Conservation (phyloP, 23 red algal species). For the Pyropia yezoensis region DNA sequence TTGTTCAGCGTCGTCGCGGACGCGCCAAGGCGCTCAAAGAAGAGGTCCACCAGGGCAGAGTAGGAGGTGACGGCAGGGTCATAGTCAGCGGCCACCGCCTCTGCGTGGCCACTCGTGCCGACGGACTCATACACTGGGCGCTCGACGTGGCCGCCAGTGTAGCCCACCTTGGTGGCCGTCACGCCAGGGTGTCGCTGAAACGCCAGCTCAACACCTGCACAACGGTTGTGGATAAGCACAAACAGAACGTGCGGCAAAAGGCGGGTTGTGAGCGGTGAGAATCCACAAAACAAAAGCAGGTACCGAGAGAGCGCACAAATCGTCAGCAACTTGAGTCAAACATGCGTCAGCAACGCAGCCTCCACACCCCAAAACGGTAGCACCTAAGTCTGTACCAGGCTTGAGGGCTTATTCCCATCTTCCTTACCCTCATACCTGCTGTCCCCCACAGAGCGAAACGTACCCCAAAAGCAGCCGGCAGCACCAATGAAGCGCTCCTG, state of each 20-base stretch:
- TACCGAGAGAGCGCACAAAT: no score
- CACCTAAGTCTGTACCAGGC: no score
- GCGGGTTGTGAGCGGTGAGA: no score
- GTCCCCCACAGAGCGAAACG: not conserved
- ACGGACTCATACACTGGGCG: constrained; percentile 49
- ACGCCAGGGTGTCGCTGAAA: constrained; percentile 45
- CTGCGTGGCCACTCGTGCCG: constrained; percentile 49
- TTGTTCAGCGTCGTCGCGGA: constrained; percentile 45
- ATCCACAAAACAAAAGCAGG: no score
- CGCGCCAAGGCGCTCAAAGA: constrained; percentile 38
- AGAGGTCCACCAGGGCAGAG: constrained; percentile 39
- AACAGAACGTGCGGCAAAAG: not conserved
- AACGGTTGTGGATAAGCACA: not conserved
- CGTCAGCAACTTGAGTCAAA: no score
- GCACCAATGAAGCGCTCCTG: constrained; percentile 31
- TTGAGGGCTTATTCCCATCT: no score
- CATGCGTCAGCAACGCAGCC: no score
- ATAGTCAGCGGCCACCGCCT: constrained; percentile 56
- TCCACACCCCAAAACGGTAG: no score
- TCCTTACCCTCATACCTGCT: no score
- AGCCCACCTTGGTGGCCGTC: constrained; percentile 48
- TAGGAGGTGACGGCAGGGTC: constrained; percentile 38
- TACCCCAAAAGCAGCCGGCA: constrained; percentile 81
- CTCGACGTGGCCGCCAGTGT: constrained; percentile 38
- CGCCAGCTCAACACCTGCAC: constrained; percentile 15